Base-by-base conservation (phyloP, 2,329 filamentous ascomycete genomes). In the Scedosporium boydii region DNA sequence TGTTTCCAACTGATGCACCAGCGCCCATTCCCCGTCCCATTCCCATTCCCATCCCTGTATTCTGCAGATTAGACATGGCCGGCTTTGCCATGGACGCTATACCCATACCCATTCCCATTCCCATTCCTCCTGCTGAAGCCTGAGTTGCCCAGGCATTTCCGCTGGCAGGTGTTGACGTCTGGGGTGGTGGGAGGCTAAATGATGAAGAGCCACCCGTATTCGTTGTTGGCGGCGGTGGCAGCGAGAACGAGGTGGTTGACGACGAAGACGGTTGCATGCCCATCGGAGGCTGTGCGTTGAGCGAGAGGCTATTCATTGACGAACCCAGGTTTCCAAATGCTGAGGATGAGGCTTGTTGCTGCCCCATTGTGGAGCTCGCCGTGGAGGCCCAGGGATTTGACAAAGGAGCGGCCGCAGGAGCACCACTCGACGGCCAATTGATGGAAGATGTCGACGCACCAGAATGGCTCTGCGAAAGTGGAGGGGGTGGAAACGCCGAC, bases 181-280 rank as follows among this genome's bases (percentile, higher is more conserved):
- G 77, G 4, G 81, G 79, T 1, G 80, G 77, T 4, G 77, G 72
- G 23, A 84, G 72, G 62, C 79, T 76, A 67, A 84, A 84, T 1
- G 75, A 71, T 0, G 77, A 74, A 2, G 74, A 62, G 0, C 72
- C 65, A 14, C 68, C 66, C 9, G 66, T 62, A 27, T 65, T 66
- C 10, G 6, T 46, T 14, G 74, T 69, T 10, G 84, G 79, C 1
- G 84, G 82, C 3, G 84, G 83, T 6, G 84, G 77, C 16, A 87
- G 73, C 1, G 84, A 85, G 69, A 87, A 87, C 0, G 74, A 72
- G 42, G 70, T 68, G 23, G 64, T 70, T 53, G 46, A 65, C 61
- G 74, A 72, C 42, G 70, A 68, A 26, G 64, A 70, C 62, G 62
- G 78, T 66, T 12, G 70, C 63, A 1, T 75, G 6, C 6, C 61